These are phyloP conservation scores for Marasmius tenuissimus DNA, from an alignment of 1,284 basidiomycete species.

Conservation along the genomic window DNA sequence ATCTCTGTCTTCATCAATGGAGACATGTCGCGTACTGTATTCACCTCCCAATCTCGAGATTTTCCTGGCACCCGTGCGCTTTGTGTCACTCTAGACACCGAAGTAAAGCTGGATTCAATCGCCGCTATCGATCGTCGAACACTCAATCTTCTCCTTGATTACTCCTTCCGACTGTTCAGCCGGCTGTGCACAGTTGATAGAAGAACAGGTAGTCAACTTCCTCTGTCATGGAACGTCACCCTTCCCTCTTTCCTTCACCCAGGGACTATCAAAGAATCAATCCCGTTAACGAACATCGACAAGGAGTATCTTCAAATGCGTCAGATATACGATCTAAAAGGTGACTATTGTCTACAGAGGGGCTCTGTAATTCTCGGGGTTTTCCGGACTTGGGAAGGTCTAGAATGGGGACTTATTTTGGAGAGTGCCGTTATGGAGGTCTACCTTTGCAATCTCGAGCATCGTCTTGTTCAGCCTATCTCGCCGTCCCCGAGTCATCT, in stretches of 20 bases:
- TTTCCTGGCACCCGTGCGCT: no score
- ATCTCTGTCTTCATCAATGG: no score
- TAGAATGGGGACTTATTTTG: not conserved
- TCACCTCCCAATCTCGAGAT: no score
- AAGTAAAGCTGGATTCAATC: no score
- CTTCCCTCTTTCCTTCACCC: not conserved
- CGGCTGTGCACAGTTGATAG: no score
- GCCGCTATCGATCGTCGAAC: no score
- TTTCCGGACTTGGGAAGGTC: not conserved
- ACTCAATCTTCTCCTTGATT: no score
- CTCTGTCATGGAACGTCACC: no score
- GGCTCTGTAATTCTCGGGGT: not conserved
- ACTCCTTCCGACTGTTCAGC: no score
- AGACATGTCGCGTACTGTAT: no score
- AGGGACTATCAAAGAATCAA: not conserved
- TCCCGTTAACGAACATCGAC: not conserved
- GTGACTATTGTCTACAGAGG: not conserved
- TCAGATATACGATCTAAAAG: not conserved
- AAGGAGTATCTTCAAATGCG: not conserved
- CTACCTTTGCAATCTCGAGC: not conserved
- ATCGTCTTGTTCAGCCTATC: not conserved
- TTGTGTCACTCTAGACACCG: no score
- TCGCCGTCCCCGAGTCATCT: not conserved
- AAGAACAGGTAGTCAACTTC: no score
- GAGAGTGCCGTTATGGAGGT: not conserved